phyloP scores from a whole-genome alignment of 805 yeast species.

The Hanseniaspora meyeri region DNA sequence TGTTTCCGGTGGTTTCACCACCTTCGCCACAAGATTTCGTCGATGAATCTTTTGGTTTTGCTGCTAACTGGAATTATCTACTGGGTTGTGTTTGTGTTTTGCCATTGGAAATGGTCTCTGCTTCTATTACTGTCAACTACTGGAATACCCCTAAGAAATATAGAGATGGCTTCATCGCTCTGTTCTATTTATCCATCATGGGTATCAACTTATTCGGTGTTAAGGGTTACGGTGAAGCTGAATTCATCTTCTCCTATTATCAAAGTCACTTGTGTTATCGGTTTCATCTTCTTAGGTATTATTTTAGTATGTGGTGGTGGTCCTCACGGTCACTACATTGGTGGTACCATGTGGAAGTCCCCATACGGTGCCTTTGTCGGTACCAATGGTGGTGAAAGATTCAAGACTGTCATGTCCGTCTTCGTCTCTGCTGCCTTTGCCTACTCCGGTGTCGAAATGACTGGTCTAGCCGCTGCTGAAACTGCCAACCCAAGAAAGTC shows the following conservation, averaged over 20 bases:
- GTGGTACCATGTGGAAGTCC: slow-evolving; percentile 37
- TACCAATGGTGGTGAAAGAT: slow-evolving; percentile 26
- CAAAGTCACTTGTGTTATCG: slow-evolving; percentile 38
- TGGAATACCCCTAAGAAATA: slow-evolving; percentile 39
- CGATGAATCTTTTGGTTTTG: slow-evolving; percentile 51
- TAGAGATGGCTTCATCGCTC: slow-evolving; percentile 37
- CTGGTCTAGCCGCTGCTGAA: slow-evolving; percentile 42
- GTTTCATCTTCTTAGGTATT: slow-evolving; percentile 44
- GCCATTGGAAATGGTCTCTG: slow-evolving; percentile 42
- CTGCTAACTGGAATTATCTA: slow-evolving; percentile 46
- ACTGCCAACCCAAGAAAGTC: slow-evolving; percentile 36
- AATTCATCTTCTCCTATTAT: slow-evolving; percentile 38
- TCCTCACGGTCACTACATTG: slow-evolving; percentile 38
- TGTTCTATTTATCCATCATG: slow-evolving; percentile 37
- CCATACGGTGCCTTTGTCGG: slow-evolving; percentile 49
- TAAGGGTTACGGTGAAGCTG: slow-evolving; percentile 43
- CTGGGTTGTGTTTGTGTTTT: slow-evolving; percentile 40
- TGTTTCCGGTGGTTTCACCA: slow-evolving; percentile 52
- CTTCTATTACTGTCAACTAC: slow-evolving; percentile 40
- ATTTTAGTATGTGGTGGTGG: slow-evolving; percentile 39
- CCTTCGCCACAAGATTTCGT: slow-evolving; percentile 48
- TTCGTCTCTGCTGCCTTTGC: slow-evolving; percentile 46
- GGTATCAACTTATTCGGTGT: slow-evolving; percentile 43
- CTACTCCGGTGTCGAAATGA: slow-evolving; percentile 41
- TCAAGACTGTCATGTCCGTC: slow-evolving; percentile 42